Percentiles rank a stretch among this genome's conserved stretches.
phyloP scores from a whole-genome alignment of 495 filamentous ascomycete genomes.

The Aspergillus haitiensis region DNA sequence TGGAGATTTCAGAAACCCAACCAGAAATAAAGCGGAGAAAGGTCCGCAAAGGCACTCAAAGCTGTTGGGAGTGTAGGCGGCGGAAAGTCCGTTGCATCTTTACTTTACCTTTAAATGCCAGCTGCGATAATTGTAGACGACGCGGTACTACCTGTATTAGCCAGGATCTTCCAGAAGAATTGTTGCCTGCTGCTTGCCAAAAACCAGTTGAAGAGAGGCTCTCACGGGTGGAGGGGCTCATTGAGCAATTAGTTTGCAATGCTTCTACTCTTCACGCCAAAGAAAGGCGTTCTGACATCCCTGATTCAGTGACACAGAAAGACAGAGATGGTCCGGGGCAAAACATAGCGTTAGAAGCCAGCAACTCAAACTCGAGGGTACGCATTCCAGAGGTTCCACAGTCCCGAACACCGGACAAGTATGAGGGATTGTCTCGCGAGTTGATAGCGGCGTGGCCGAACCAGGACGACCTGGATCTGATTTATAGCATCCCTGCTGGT shows the following conservation, averaged over 20 bases:
- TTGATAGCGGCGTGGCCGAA: conserved; percentile 42
- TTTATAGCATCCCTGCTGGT: conserved; percentile 31
- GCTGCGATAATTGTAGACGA: conserved; percentile 43
- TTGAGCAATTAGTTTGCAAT: conserved; percentile 28
- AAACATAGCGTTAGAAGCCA: neutral
- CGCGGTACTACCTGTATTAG: conserved; percentile 39
- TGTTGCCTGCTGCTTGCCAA: conserved; percentile 8
- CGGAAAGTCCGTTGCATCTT: conserved; percentile 40
- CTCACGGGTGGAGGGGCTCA: conserved; percentile 31
- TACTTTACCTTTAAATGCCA: conserved; percentile 23
- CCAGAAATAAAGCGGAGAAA: conserved; percentile 28
- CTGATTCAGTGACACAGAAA: no score
- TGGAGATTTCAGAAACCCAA: neutral
- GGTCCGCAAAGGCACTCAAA: conserved; percentile 38
- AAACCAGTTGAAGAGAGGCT: conserved; percentile 27
- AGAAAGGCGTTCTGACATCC: no score
- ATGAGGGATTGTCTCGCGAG: conserved; percentile 25
- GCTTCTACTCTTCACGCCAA: neutral
- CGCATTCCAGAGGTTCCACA: neutral
- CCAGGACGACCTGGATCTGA: conserved; percentile 35
- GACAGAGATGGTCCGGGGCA: neutral
- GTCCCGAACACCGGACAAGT: conserved; percentile 6
- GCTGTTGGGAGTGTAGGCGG: conserved; percentile 42
- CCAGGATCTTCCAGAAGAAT: conserved; percentile 37
- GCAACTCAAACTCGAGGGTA: neutral